Conservation (phyloP, 164 flowering plant species). For the Macadamia integrifolia region DNA sequence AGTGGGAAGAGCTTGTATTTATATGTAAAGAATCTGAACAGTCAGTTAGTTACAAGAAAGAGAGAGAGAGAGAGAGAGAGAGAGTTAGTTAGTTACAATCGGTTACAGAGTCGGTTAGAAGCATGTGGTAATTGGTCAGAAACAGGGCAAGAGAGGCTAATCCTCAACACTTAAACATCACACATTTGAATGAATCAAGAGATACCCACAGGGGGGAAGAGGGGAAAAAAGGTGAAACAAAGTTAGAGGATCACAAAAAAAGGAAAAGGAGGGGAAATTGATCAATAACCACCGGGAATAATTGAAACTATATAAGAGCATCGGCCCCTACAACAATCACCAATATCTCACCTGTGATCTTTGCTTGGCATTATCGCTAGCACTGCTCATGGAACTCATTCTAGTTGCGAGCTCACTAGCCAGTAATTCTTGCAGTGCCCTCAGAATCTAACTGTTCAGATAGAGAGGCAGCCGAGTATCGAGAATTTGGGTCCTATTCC, state of each 20-base stretch:
- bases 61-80: no score
- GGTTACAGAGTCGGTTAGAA: no score
- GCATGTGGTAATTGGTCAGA: no score
- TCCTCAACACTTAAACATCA: conserved; percentile 4
- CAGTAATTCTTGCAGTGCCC: conserved; percentile 63
- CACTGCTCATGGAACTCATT: conserved; percentile 67
- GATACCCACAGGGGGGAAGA: not conserved
- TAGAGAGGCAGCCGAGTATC: conserved; percentile 71
- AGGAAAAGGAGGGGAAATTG: no score
- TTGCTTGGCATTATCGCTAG: conserved; percentile 67
- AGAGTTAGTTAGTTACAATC: no score
- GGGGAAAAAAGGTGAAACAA: not conserved
- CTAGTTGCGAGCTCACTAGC: conserved; percentile 72
- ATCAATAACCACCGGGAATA: no score
- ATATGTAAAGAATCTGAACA: no score
- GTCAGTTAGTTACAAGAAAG: no score
- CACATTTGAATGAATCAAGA: conserved; percentile 9
- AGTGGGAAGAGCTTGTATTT: no score
- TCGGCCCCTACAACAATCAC: conserved; percentile 79
- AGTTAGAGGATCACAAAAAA: not conserved
- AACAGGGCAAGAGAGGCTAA: no score
- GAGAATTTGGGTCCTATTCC: conserved; percentile 76
- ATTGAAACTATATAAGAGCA: conserved; percentile 18
- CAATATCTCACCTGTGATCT: conserved; percentile 60
- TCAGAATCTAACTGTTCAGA: conserved; percentile 61